phyloP scores from a whole-genome alignment of 371 early-diverging fungal genomes.

The Cladochytrium tenue region DNA sequence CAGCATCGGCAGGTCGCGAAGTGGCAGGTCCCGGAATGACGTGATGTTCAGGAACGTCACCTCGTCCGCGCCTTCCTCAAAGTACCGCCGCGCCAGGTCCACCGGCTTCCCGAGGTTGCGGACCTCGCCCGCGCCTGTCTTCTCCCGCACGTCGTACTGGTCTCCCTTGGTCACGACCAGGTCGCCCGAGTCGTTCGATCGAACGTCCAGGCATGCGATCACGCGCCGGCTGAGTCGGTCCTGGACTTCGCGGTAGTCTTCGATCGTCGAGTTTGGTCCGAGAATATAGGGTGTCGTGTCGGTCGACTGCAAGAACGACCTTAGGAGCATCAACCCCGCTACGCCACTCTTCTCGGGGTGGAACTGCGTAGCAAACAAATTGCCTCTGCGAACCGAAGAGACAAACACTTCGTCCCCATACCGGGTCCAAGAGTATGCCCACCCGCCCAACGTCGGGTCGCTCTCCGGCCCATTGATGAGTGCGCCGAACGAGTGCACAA shows the following conservation, averaged over 20 bases:
- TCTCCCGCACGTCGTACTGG: slow-evolving; percentile 95
- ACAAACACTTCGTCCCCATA: slow-evolving; percentile 88
- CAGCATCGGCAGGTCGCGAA: slow-evolving; percentile 91
- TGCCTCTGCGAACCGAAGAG: slow-evolving; percentile 77
- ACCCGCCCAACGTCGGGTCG: slow-evolving; percentile 32
- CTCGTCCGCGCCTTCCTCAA: slow-evolving; percentile 95
- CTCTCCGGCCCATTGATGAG: slow-evolving; percentile 36
- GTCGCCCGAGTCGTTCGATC: slow-evolving; percentile 93
- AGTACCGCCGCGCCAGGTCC: slow-evolving; percentile 88
- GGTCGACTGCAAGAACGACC: slow-evolving; percentile 67
- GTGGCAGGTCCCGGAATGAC: slow-evolving; percentile 88
- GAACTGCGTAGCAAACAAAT: slow-evolving; percentile 94
- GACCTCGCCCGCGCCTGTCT: slow-evolving; percentile 69
- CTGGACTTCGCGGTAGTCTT: slow-evolving; percentile 23
- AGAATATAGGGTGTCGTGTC: slow-evolving; percentile 8
- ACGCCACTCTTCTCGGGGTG: slow-evolving; percentile 96
- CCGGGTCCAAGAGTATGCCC: slow-evolving; percentile 78
- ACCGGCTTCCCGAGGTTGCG: slow-evolving; percentile 96
- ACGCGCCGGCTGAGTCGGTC: slow-evolving; percentile 84
- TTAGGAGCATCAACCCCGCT: slow-evolving; percentile 80
- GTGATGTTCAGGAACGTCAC: slow-evolving; percentile 97
- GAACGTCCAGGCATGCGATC: slow-evolving; percentile 96
- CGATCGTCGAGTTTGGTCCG: slow-evolving; percentile 16
- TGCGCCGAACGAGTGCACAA: slow-evolving; percentile 92
- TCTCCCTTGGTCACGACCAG: slow-evolving; percentile 98